phyloP scores from a whole-genome alignment of 768 basidiomycete species.

The Sistotremastrum suecicum region DNA sequence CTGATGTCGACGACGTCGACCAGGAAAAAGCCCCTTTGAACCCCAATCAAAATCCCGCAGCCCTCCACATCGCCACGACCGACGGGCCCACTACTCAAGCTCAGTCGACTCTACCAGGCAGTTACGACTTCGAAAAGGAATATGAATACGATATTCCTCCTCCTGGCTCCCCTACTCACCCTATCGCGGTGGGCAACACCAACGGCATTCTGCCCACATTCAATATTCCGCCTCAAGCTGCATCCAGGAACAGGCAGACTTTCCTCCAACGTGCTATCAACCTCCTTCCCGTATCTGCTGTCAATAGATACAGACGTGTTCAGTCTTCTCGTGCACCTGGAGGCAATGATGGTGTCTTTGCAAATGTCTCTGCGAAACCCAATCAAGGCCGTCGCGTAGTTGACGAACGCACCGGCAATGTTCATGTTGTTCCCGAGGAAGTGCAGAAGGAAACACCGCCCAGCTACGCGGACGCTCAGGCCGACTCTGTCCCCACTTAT shows the following conservation, averaged over 20 bases:
- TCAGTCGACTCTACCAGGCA: constrained; percentile 14
- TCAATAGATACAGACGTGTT: constrained; percentile 47
- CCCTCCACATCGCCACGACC: neutral
- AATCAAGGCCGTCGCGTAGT: constrained; percentile 30
- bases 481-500: constrained; percentile 94
- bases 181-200: constrained; percentile 55
- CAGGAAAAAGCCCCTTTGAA: constrained; percentile 1
- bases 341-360: constrained; percentile 84
- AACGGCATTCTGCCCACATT: constrained; percentile 53
- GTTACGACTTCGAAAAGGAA: constrained; percentile 69
- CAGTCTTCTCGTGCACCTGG: constrained; percentile 25
- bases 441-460: constrained; percentile 75
- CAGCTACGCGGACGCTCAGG: constrained; percentile 81
- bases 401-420: constrained; percentile 41
- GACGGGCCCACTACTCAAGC: too few relatives aligned
- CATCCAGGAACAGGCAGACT: constrained; percentile 12
- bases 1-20: constrained; percentile 8
- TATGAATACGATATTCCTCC: constrained; percentile 68
- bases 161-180: constrained; percentile 66
- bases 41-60: constrained; percentile 3
- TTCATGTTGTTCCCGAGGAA: constrained; percentile 73
- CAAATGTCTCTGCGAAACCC: constrained; percentile 87
- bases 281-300: constrained; percentile 33
- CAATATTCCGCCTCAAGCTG: constrained; percentile 12
- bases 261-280: constrained; percentile 21